Base-by-base conservation (phyloP, 2,329 filamentous ascomycete species). In the Trichoderma sp. region DNA sequence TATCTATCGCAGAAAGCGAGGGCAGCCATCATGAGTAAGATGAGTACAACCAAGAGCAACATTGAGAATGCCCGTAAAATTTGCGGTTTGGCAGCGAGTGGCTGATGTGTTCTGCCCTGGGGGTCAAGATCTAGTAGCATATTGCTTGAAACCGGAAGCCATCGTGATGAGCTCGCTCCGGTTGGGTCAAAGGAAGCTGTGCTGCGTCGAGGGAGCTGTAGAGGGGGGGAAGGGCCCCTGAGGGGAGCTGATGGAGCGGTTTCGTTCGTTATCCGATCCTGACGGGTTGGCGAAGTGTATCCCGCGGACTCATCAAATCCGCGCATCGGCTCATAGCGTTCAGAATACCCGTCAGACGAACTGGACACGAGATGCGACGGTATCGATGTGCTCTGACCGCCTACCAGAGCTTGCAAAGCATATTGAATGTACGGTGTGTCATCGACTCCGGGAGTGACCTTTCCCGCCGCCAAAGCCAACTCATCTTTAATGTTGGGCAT, bases 361-460 rank as follows among this genome's bases (percentile, higher is more conserved):
- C 72, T 75, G 5, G 84, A 83, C 66, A 84, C 79, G 64, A 87
- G 84, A 72, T 86, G 81, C 66, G 83, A 81, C 67, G 85, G 82
- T 11, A 85, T 84, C 68, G 83, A 80, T 6, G 89, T 84, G 70
- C 92, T 89, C 68, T 90, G 90, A 74, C 91, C 88, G 59, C 91
- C 85, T 6, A 93, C 96, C 73, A 98, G 83, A 71, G 95, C 93
- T 72, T 97, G 92, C 71, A 98, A 88, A 51, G 95, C 94, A 78
- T 96, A 96, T 72, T 91, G 91, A 71, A 97, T 92, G 78, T 94
- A 97, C 0, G 93, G 94, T 10, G 89, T 91, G 75, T 97, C 91
- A 75, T 97, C 94, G 49, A 93, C 83, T 11, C 90, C 92, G 0
- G 94, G 94, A 0, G 92, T 95, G 67, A 89, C 83, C 51, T 83